A percentile compares a stretch with the other conserved stretches of the same genome.
phyloP scores from a whole-genome alignment of 305 asterid genomes.

The Fraxinus xanthoxyloides region DNA sequence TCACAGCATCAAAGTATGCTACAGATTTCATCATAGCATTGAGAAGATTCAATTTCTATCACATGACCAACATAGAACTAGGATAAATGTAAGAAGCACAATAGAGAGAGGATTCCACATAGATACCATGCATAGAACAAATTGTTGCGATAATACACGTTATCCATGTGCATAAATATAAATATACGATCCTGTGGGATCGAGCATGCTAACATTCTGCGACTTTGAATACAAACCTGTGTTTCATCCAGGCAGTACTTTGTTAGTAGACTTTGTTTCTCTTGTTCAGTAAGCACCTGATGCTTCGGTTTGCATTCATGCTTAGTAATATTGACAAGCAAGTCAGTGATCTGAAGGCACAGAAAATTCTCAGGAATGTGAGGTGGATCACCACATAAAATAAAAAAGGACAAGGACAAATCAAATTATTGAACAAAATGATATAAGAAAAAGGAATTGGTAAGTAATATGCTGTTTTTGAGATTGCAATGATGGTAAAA shows the following conservation, averaged over 20 bases:
- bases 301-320: conserved; percentile 82
- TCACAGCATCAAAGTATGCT: background rate
- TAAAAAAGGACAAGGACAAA: background rate
- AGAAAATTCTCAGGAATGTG: conserved; percentile 3
- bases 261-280: conserved; percentile 59
- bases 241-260: conserved; percentile 71
- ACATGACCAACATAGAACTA: background rate
- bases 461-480: background rate
- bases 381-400: background rate
- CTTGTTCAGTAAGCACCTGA: conserved; percentile 55
- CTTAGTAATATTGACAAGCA: conserved; percentile 78
- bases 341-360: conserved; percentile 62
- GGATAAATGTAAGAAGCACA: background rate
- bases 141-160: background rate
- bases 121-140: background rate
- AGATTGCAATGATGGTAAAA: background rate
- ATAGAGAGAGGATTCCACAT: background rate
- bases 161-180: background rate
- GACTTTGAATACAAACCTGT: conserved; percentile 48
- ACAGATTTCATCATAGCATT: background rate
- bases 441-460: background rate
- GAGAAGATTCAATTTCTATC: background rate
- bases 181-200: background rate
- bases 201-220: background rate
- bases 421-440: conserved; percentile 1